These are phyloP conservation scores for Paecilomyces fulvus DNA, from an alignment of 2,329 filamentous ascomycete species.

Conservation along the genomic window DNA sequence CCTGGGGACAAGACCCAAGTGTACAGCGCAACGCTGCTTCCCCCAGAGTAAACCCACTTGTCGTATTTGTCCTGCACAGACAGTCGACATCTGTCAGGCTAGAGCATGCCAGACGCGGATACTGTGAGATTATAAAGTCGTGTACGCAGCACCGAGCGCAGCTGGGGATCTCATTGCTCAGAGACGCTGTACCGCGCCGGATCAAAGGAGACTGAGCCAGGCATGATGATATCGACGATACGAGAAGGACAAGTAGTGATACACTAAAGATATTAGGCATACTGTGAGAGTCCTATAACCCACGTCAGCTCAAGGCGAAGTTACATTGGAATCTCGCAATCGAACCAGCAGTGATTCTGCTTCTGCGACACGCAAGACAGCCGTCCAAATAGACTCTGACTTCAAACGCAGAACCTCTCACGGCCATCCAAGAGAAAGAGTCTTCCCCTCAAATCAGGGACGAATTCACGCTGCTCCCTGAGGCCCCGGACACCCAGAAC, in stretches of 20 bases:
- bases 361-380: neutral
- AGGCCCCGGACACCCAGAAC: constrained; percentile 1
- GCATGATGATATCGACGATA: constrained; percentile 14
- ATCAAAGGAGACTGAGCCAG: constrained; percentile 13
- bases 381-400: neutral
- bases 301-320: constrained; percentile 10
- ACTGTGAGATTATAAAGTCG: constrained; percentile 56
- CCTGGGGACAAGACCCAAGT: constrained; percentile 46
- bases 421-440: constrained; percentile 1
- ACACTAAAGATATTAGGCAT: constrained; percentile 24
- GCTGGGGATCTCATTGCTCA: constrained; percentile 42
- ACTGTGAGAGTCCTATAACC: constrained; percentile 20
- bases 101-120: constrained; percentile 43
- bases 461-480: constrained; percentile 6
- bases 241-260: constrained; percentile 17
- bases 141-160: constrained; percentile 56
- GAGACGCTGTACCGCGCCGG: constrained; percentile 10
- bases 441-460: constrained; percentile 5
- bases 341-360: neutral
- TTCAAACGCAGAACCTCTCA: neutral
- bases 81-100: constrained; percentile 49
- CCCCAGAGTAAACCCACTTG: constrained; percentile 59
- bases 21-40: constrained; percentile 64
- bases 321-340: neutral
- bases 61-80: constrained; percentile 53